Evolutionary conservation across 202 grass and related monocot genomes (phyloP).

Genomic region (Bolboschoenoplectus hybrid): DNA sequence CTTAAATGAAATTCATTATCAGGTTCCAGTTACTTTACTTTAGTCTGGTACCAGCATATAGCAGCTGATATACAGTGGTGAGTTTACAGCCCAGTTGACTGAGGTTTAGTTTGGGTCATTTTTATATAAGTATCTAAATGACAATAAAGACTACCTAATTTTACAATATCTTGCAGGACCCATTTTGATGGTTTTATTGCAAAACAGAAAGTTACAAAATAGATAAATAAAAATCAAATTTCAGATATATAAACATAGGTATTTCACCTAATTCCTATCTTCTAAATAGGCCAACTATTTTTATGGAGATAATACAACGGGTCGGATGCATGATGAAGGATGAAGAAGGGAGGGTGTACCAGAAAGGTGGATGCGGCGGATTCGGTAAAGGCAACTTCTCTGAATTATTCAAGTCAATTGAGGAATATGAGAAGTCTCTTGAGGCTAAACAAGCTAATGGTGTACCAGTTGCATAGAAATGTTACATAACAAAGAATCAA

Average conservation of each 20-base stretch:
- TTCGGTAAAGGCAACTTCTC: slow-evolving; percentile 98
- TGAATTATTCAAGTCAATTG: slow-evolving; percentile 88
- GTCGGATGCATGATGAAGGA: slow-evolving; percentile 94
- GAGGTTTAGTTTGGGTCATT: neutral
- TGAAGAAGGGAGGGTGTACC: slow-evolving; percentile 63
- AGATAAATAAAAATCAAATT: slow-evolving; percentile 6
- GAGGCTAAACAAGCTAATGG: slow-evolving; percentile 62
- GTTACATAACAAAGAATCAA: neutral
- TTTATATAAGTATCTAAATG: neutral
- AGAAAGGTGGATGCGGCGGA: slow-evolving; percentile 85
- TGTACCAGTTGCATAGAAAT: slow-evolving; percentile 42
- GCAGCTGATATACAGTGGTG: neutral
- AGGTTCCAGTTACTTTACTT: neutral
- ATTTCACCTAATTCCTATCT: slow-evolving; percentile 1
- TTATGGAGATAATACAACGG: slow-evolving; percentile 96
- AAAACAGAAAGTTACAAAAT: neutral
- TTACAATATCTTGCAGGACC: neutral
- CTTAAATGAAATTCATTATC: neutral
- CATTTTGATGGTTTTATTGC: neutral
- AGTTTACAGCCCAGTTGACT: neutral
- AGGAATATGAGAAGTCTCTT: slow-evolving; percentile 95
- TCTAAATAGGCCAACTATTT: slow-evolving; percentile 72
- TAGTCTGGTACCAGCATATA: neutral
- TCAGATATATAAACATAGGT: neutral
- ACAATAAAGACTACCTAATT: neutral